These are phyloP conservation scores for Scenedesmus sp. DNA, from an alignment of 163 green algal genomes.

Conservation along the genomic window DNA sequence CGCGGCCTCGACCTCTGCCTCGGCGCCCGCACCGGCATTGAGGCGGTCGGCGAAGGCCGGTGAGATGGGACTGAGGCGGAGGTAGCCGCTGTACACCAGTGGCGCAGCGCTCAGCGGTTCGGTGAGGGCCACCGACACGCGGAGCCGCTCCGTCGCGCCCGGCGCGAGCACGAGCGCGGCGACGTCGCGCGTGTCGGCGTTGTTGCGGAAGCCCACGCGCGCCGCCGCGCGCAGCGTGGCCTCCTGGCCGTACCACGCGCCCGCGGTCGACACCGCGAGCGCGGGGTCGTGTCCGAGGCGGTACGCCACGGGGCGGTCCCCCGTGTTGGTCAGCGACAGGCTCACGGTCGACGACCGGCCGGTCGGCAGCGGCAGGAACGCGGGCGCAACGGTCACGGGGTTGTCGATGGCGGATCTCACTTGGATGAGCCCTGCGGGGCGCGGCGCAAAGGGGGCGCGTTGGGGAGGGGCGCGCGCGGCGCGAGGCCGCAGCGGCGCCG, in stretches of 20 bases:
- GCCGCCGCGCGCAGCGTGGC: not conserved
- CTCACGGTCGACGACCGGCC: not conserved
- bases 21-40: not conserved
- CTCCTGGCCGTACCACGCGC: conserved; percentile 25
- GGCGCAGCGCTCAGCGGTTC: not conserved
- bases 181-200: not conserved
- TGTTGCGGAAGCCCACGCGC: not conserved
- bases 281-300: conserved; percentile 9
- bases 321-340: conserved; percentile 24
- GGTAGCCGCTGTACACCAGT: conserved; percentile 17
- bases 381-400: not conserved
- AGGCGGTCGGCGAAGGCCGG: too few relatives aligned
- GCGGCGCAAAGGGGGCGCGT: too few relatives aligned
- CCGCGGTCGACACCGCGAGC: not conserved
- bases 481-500: too few relatives aligned
- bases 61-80: not conserved
- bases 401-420: conserved; percentile 25
- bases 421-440: conserved; percentile 24
- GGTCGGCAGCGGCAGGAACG: not conserved
- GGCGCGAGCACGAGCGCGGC: not conserved
- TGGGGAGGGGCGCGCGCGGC: too few relatives aligned
- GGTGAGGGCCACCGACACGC: too few relatives aligned
- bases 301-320: not conserved
- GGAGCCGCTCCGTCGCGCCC: not conserved
- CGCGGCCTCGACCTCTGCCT: not conserved